Evolutionary conservation across 345 rosid species (phyloP).

Genomic region (Brassica carinata): DNA sequence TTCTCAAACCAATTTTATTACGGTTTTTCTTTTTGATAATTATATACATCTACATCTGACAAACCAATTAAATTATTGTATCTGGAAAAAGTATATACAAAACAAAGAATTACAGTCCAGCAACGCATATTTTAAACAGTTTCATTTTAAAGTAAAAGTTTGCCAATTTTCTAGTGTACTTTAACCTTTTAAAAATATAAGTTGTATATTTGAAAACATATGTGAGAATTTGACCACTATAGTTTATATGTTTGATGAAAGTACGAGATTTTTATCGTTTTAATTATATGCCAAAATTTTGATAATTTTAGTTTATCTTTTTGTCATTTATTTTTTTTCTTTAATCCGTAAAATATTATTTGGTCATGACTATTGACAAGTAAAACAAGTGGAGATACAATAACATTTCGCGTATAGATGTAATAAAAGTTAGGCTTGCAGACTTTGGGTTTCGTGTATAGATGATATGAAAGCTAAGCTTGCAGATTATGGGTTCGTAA

Average conservation of each 20-base stretch:
- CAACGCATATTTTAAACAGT: background rate
- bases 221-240: background rate
- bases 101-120: background rate
- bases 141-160: background rate
- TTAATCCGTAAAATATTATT: background rate
- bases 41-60: background rate
- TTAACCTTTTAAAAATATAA: background rate
- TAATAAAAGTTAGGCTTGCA: background rate
- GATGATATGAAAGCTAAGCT: background rate
- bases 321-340: background rate
- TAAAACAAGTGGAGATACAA: background rate
- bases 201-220: background rate
- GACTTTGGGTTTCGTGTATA: background rate
- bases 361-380: constrained; percentile 1
- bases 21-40: background rate
- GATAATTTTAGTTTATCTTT: background rate
- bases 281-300: background rate
- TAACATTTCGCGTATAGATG: background rate
- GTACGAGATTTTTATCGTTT: background rate
- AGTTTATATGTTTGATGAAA: background rate
- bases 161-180: background rate
- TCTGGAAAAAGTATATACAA: background rate
- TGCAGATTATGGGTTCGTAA: background rate
- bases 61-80: background rate
- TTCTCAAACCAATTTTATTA: background rate